Evolutionary conservation across 148 eudicot species (phyloP), one percentile per base, ranked within the genome.

Genomic region (Silene latifolia): DNA sequence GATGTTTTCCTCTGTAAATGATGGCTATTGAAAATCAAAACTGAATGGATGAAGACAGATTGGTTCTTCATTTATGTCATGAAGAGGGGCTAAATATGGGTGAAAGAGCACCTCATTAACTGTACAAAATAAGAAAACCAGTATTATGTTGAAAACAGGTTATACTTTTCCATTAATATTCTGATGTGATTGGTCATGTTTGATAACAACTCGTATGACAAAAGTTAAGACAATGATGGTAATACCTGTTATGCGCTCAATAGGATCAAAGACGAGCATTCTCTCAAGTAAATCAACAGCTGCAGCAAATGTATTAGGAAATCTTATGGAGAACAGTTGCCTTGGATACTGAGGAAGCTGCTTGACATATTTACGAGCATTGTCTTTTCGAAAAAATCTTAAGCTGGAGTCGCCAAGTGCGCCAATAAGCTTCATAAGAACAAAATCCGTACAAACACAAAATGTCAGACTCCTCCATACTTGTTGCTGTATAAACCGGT

Each of bases 221-320:
- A 24, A 69, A 3, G 35, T 42, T 24, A 8, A 51, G 35, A n/a
- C n/a, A n/a, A n/a, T n/a, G n/a, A n/a, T n/a, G n/a, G n/a, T n/a
- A 0, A 42, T 84, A 94, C 98, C 98, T 75, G 97, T 88, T 54
- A 91, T 86, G 67, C 98, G 96, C 82, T 72, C 86, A 86, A 77
- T 82, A 18, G 98, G 98, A 78, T 94, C 97, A 84, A 94, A 94
- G 71, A 94, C 83, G 11, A 94, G 98, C 98, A 94, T 91, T 77
- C 82, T 94, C 71, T 90, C 98, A n/a, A 94, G 86, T 73, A 94
- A 89, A 87, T 94, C 97, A 66, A 94, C 71, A 78, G 93, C 97
- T 76, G 86, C 69, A 11, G 92, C 80, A 77, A 96, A 87, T 68
- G 82, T 85, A 69, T 85, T 88, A 0, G 91, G 98, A 58, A 91